Conservation (phyloP, 208 protist genomes). For the Kentomonas sorsogonicus region DNA sequence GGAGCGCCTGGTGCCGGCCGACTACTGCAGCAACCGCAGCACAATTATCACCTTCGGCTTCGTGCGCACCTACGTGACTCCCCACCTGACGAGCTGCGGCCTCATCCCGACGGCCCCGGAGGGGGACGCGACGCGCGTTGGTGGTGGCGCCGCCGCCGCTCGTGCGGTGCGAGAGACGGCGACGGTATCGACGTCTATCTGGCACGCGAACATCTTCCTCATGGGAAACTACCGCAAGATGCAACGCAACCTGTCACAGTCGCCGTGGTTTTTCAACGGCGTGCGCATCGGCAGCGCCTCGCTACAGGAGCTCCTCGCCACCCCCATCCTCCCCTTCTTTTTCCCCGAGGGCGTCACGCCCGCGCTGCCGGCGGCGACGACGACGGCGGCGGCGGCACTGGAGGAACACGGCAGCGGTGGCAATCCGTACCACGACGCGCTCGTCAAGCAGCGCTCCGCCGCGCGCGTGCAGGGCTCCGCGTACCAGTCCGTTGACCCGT, state of each 20-base stretch:
- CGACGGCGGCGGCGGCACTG: not conserved
- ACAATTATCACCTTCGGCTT: slow-evolving; percentile 65
- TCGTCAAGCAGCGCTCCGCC: not conserved
- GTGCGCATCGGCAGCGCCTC: slow-evolving; percentile 72
- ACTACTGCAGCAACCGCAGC: slow-evolving; percentile 67
- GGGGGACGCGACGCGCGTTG: not conserved
- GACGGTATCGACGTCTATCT: slow-evolving; percentile 32
- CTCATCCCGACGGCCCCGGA: not conserved
- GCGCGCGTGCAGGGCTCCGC: slow-evolving; percentile 12
- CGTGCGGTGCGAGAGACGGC: slow-evolving; percentile 25
- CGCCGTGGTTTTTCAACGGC: slow-evolving; percentile 81
- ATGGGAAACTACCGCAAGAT: slow-evolving; percentile 85
- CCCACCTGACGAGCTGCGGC: slow-evolving; percentile 27
- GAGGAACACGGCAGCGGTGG: slow-evolving; percentile 7
- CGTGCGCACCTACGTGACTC: slow-evolving; percentile 70
- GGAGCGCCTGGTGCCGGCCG: slow-evolving; percentile 22
- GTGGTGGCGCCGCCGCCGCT: not conserved
- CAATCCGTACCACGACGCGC: not conserved
- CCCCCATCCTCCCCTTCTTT: slow-evolving; percentile 71
- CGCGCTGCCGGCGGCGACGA: not conserved
- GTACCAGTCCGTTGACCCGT: slow-evolving; percentile 28
- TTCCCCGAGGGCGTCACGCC: slow-evolving; percentile 66
- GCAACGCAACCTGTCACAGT: slow-evolving; percentile 81
- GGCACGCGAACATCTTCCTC: slow-evolving; percentile 77
- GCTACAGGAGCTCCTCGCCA: slow-evolving; percentile 80